phyloP scores from a whole-genome alignment of 805 yeast species.

The Ogataea saltuana region DNA sequence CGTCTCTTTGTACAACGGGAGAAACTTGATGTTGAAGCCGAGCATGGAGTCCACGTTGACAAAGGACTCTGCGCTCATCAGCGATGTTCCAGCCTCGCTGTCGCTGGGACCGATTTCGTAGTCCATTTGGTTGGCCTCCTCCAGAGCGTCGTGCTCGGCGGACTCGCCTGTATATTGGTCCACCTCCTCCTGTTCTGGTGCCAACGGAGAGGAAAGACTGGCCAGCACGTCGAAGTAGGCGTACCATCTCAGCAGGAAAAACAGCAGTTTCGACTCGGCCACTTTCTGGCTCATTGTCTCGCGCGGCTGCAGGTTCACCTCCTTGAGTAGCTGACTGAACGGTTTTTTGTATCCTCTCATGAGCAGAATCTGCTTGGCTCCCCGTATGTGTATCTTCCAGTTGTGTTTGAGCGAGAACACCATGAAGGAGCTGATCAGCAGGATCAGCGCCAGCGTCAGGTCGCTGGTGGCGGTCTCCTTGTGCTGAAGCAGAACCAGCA shows the following conservation, averaged over 20 bases:
- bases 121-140: conserved; percentile 26
- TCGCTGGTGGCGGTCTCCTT: conserved; percentile 59
- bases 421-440: conserved; percentile 60
- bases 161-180: conserved; percentile 1
- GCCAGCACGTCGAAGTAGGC: conserved; percentile 68
- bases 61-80: conserved; percentile 30
- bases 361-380: conserved; percentile 64
- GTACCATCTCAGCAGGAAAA: conserved; percentile 67
- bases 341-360: conserved; percentile 49
- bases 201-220: conserved; percentile 54
- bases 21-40: conserved; percentile 65
- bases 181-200: conserved; percentile 31
- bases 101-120: conserved; percentile 29
- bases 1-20: conserved; percentile 58
- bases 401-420: conserved; percentile 46
- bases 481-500: conserved; percentile 51
- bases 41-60: conserved; percentile 58
- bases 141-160: not conserved
- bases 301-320: conserved; percentile 14
- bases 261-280: conserved; percentile 42
- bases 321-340: conserved; percentile 27
- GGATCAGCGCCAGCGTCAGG: conserved; percentile 60
- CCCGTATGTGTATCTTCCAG: conserved; percentile 67
- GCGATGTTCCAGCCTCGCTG: conserved; percentile 3
- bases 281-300: conserved; percentile 27